Evolutionary conservation across 1,139 yeast genomes (phyloP).

Genomic region (Pichia sp.): DNA sequence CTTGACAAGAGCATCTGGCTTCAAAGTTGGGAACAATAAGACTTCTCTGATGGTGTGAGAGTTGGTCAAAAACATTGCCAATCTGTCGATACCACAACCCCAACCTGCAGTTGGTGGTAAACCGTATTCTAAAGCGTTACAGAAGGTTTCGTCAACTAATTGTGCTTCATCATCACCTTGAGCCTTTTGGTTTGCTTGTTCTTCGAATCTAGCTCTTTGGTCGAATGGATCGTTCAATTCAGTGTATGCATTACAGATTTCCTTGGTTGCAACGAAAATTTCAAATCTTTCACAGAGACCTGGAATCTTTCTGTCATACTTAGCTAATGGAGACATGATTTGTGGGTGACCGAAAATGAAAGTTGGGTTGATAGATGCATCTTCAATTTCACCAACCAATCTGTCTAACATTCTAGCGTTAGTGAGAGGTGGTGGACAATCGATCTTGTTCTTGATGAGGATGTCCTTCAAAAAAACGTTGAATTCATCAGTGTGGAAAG

Average conservation of each 20-base stretch:
- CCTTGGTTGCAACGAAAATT: constrained; percentile 97
- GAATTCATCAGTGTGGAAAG: constrained; percentile 90
- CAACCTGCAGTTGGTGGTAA: constrained; percentile 99
- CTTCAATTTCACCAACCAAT: constrained; percentile 94
- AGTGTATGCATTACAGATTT: constrained; percentile 96
- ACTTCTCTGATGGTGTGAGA: constrained; percentile 98
- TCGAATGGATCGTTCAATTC: constrained; percentile 99
- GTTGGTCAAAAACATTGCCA: constrained; percentile 96
- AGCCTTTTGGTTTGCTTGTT: constrained; percentile 96
- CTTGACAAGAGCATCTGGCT: constrained; percentile 60
- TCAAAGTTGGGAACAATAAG: constrained; percentile 94
- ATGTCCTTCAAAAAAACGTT: constrained; percentile 81
- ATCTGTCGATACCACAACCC: constrained; percentile 99
- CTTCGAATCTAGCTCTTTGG: constrained; percentile 95
- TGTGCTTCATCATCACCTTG: constrained; percentile 99
- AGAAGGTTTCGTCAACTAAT: constrained; percentile 91
- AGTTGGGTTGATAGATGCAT: constrained; percentile 91
- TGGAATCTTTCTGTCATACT: constrained; percentile 84
- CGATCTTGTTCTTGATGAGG: constrained; percentile 73
- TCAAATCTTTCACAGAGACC: constrained; percentile 98
- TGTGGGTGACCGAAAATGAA: constrained; percentile 98
- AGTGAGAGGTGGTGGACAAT: constrained; percentile 94
- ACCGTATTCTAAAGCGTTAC: constrained; percentile 97
- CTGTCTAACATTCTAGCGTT: constrained; percentile 99
- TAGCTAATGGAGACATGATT: constrained; percentile 99